Evolutionary conservation across 495 filamentous ascomycete genomes (phyloP).

Genomic region (Acidiella bohemica): DNA sequence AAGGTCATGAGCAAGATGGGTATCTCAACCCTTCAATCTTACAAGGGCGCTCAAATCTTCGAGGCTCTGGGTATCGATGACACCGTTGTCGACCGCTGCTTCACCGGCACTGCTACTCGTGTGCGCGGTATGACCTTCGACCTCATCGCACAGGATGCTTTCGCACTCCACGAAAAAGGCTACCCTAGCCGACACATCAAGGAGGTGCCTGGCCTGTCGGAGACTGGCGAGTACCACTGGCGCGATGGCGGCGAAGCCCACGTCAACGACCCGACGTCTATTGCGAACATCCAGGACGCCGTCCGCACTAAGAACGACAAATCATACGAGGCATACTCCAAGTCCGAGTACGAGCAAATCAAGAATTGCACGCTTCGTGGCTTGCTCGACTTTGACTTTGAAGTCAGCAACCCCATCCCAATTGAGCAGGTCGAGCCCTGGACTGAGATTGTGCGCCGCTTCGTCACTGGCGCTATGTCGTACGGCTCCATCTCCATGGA

Average conservation of each 20-base stretch:
- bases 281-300: slow-evolving; percentile 97
- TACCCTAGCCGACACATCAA: slow-evolving; percentile 74
- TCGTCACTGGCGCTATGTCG: slow-evolving; percentile 99
- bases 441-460: slow-evolving; percentile 96
- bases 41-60: slow-evolving; percentile 99
- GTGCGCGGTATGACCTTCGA: slow-evolving; percentile 95
- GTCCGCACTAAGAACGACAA: slow-evolving; percentile 99
- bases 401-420: slow-evolving; percentile 69
- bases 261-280: slow-evolving; percentile 87
- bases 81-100: slow-evolving; percentile 89
- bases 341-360: slow-evolving; percentile 90
- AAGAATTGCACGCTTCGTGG: slow-evolving; percentile 95
- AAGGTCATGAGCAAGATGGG: slow-evolving; percentile 99
- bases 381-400: slow-evolving; percentile 95
- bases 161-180: slow-evolving; percentile 91
- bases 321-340: slow-evolving; percentile 95
- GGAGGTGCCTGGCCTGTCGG: slow-evolving; percentile 69
- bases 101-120: slow-evolving; percentile 87
- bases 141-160: slow-evolving; percentile 89
- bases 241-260: slow-evolving; percentile 97
- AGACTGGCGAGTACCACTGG: slow-evolving; percentile 99
- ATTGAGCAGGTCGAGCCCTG: slow-evolving; percentile 98
- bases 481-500: slow-evolving; percentile 99
- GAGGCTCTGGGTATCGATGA: slow-evolving; percentile 97
- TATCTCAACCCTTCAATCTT: slow-evolving; percentile 94